These are phyloP conservation scores for Cnidoscolus chayamansa DNA, from an alignment of 441 rosid genomes.

Conservation along the genomic window DNA sequence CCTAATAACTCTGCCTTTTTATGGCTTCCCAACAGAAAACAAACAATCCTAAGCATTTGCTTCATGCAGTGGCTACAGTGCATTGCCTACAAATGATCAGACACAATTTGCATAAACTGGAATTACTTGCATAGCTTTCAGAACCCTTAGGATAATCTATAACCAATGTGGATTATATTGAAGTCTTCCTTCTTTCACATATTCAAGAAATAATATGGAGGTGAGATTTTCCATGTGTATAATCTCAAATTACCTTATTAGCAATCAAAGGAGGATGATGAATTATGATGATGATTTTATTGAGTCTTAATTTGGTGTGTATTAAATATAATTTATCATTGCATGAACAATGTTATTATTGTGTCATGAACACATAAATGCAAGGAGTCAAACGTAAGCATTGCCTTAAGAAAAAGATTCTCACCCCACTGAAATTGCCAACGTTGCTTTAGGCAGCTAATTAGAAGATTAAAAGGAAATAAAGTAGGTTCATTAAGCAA, in stretches of 20 bases:
- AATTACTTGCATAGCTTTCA: background rate
- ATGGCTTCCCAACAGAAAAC: background rate
- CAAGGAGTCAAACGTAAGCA: background rate
- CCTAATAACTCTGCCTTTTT: constrained; percentile 8
- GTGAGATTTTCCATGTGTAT: background rate
- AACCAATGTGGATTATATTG: background rate
- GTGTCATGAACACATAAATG: no score
- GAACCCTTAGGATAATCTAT: background rate
- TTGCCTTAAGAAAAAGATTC: background rate
- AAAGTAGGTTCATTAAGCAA: background rate
- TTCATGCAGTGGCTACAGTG: constrained; percentile 8
- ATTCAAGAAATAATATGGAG: background rate
- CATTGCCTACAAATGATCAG: background rate
- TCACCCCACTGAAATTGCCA: background rate
- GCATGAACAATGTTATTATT: no score
- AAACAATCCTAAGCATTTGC: constrained; percentile 7
- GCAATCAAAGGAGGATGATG: background rate
- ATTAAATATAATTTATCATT: no score
- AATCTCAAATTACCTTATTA: background rate
- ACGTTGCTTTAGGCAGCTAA: background rate
- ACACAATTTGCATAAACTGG: background rate
- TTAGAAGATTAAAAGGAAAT: background rate
- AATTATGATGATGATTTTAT: background rate
- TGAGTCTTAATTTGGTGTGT: no score
- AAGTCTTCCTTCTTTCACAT: background rate